Conservation (phyloP, 1,139 yeast genomes). For the Geotrichum histeridarum region DNA sequence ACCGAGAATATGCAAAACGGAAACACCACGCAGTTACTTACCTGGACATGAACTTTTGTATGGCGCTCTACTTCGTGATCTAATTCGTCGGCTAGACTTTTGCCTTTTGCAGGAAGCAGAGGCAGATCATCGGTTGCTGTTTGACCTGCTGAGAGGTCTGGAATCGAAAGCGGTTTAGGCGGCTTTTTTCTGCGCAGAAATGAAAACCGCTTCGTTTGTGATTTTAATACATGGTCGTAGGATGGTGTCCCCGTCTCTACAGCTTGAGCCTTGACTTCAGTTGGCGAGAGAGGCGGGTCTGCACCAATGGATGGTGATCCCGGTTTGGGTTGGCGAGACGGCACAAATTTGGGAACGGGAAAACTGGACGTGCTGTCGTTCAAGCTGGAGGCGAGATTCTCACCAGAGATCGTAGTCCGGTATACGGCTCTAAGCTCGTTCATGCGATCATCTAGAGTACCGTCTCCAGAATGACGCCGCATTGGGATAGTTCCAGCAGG, state of each 20-base stretch:
- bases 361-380: neutral
- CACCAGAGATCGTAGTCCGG: neutral
- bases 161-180: neutral
- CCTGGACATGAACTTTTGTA: neutral
- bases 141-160: neutral
- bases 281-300: neutral
- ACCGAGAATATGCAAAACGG: neutral
- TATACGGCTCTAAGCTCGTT: neutral
- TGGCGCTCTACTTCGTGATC: neutral
- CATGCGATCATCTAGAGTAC: too few relatives aligned
- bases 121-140: neutral
- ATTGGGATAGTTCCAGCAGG: too few relatives aligned
- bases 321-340: constrained; percentile 1
- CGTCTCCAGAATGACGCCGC: too few relatives aligned
- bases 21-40: neutral
- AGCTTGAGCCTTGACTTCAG: neutral
- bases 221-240: neutral
- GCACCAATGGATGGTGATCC: neutral
- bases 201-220: constrained; percentile 2
- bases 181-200: neutral
- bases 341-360: neutral
- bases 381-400: neutral
- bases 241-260: neutral
- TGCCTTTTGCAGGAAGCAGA: neutral
- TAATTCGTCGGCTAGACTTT: neutral